Evolutionary conservation across 495 filamentous ascomycete genomes (phyloP).

Genomic region (Eremomyces bilateralis): DNA sequence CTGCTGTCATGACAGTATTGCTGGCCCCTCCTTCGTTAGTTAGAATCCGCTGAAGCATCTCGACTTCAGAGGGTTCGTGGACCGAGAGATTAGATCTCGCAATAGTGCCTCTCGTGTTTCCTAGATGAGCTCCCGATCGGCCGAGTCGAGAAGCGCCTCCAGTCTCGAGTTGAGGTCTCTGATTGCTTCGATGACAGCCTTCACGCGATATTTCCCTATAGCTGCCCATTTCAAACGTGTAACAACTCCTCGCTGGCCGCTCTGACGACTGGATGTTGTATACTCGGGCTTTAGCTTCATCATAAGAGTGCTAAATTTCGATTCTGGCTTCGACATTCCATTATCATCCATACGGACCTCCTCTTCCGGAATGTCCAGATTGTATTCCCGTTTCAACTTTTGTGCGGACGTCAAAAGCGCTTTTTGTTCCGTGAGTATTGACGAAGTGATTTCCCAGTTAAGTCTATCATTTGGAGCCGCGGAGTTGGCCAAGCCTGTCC

Average conservation of each 20-base stretch:
- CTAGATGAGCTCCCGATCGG: background rate
- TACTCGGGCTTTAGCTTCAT: background rate
- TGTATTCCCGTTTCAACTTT: background rate
- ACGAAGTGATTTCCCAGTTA: constrained; percentile 12
- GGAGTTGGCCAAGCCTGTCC: constrained; percentile 6
- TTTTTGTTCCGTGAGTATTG: constrained; percentile 8
- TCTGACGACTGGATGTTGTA: background rate
- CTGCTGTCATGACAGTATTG: background rate
- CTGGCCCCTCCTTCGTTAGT: background rate
- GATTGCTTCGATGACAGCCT: background rate
- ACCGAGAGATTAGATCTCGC: background rate
- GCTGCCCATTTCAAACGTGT: background rate
- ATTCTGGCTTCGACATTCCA: background rate
- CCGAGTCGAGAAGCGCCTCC: background rate
- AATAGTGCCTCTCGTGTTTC: background rate
- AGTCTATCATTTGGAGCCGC: constrained; percentile 7
- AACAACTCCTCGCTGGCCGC: no score
- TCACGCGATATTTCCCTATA: background rate
- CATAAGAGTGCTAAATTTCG: background rate
- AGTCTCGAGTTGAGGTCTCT: background rate
- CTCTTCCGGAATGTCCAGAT: background rate
- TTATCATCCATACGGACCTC: background rate
- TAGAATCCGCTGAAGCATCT: background rate
- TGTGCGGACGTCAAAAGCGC: background rate
- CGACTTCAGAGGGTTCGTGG: background rate